phyloP scores from a whole-genome alignment of 805 yeast species.

The Lachancea dasiensis region DNA sequence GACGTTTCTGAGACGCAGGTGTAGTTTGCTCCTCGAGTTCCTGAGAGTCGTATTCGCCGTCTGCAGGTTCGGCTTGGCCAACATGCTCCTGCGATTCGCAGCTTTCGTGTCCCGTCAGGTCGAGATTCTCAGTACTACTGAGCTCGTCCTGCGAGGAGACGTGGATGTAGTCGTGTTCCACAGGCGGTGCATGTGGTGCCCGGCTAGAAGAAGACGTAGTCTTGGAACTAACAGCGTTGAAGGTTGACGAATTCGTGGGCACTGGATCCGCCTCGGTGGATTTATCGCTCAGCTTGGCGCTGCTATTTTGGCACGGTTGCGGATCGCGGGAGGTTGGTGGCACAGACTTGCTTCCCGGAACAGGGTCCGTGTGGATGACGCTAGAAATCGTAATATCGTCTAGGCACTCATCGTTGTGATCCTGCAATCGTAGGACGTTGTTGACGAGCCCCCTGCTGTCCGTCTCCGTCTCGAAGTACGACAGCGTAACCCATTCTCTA shows the following conservation, averaged over 20 bases:
- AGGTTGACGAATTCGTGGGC: constrained; percentile 1
- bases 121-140: constrained; percentile 28
- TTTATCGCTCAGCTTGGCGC: no score
- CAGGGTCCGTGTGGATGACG: background rate
- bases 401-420: constrained; percentile 14
- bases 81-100: background rate
- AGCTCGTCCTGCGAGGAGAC: constrained; percentile 28
- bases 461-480: constrained; percentile 20
- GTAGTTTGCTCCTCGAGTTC: background rate
- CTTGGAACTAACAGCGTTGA: background rate
- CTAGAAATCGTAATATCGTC: constrained; percentile 19
- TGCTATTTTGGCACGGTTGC: background rate
- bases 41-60: background rate
- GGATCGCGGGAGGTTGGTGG: background rate
- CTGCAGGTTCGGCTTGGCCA: background rate
- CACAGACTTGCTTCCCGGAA: no score
- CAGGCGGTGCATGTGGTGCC: background rate
- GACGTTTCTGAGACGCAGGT: constrained; percentile 4
- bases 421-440: constrained; percentile 18
- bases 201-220: background rate
- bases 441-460: constrained; percentile 24
- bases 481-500: constrained; percentile 23
- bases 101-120: constrained; percentile 6
- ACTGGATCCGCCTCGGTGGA: background rate
- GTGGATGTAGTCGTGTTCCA: constrained; percentile 22